Conservation (phyloP, 345 rosid species). For the Chamaenerion angustifolium region DNA sequence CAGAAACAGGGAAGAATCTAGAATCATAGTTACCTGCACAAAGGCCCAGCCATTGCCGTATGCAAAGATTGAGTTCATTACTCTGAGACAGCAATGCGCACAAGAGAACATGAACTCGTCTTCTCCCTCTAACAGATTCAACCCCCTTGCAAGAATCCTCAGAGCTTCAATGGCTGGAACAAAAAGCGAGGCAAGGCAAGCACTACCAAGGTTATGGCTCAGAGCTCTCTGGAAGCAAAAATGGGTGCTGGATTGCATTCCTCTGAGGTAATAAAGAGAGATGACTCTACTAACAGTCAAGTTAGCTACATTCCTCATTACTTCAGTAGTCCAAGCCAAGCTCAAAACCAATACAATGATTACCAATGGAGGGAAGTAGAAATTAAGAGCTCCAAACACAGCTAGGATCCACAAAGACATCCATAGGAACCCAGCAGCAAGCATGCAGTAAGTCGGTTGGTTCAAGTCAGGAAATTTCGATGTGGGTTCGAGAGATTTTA, state of each 20-base stretch:
- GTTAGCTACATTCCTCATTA: slow-evolving; percentile 86
- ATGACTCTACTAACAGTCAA: slow-evolving; percentile 67
- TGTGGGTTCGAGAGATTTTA: slow-evolving; percentile 55
- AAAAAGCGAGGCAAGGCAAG: slow-evolving; percentile 86
- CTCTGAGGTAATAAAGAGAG: slow-evolving; percentile 67
- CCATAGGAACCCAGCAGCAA: slow-evolving; percentile 82
- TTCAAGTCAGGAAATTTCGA: slow-evolving; percentile 66
- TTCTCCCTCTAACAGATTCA: slow-evolving; percentile 90
- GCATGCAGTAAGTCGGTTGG: slow-evolving; percentile 69
- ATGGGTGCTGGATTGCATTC: slow-evolving; percentile 76
- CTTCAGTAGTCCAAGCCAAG: slow-evolving; percentile 82
- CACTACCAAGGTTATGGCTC: slow-evolving; percentile 77
- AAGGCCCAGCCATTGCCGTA: slow-evolving; percentile 95
- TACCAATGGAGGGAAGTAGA: slow-evolving; percentile 35
- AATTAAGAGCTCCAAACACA: slow-evolving; percentile 75
- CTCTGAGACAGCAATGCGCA: slow-evolving; percentile 85
- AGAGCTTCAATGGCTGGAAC: slow-evolving; percentile 85
- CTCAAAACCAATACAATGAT: slow-evolving; percentile 41
- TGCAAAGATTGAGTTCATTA: slow-evolving; percentile 67
- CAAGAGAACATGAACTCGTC: slow-evolving; percentile 98
- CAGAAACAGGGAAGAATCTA: not conserved
- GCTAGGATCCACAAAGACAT: slow-evolving; percentile 95
- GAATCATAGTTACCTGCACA: slow-evolving; percentile 56
- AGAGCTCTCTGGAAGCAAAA: slow-evolving; percentile 86
- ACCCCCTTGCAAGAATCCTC: slow-evolving; percentile 65